Evolutionary conservation across 1,139 yeast genomes (phyloP), one percentile per base, ranked within the genome.

Genomic region (Pneumocystis jirovecii): DNA sequence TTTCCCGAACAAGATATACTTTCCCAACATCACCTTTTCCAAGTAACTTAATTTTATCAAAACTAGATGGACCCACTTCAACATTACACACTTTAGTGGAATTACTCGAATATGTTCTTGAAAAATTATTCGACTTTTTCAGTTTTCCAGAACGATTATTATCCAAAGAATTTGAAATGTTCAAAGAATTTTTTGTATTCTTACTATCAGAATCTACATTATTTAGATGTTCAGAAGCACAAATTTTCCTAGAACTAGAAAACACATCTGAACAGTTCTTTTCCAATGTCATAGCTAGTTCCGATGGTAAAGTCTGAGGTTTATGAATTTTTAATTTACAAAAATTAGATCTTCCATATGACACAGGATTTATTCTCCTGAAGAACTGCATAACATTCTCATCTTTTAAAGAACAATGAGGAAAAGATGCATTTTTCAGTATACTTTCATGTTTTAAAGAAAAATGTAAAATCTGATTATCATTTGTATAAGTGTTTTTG

Each of bases 11-110:
- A 61, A 95, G 77, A 71, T 87, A 95, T 29, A 95, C 99, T 74
- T 90, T 90, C 3, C 99, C 99, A 60, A 95, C 98, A 72, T 95
- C 99, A 64, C 99, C 99, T 73, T 89, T 89, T 3, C 99, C 99
- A 65, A 95, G 78, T 40, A 93, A 77, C 70, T 89, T 83, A 67
- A 95, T 83, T 74, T 90, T 93, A 70, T 91, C 96, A 75, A 95
- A 95, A 57, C 93, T 87, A 65, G 83, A 81, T 1, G 96, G 96
- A 2, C 87, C 83, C 12, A 95, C 99, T 72, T 86, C 89, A 7
- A 85, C 95, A 69, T 84, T 85, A 69, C 86, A 79, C 35, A 89
- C 80, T 70, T 86, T 86, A 62, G 87, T 86, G 21, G 96, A 85
- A 63, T 84, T 82, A 67, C 83, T 81, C 17, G 90, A 83, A 73